Conservation (phyloP, 2,329 filamentous ascomycete genomes). For the Aspergillus intermedius region DNA sequence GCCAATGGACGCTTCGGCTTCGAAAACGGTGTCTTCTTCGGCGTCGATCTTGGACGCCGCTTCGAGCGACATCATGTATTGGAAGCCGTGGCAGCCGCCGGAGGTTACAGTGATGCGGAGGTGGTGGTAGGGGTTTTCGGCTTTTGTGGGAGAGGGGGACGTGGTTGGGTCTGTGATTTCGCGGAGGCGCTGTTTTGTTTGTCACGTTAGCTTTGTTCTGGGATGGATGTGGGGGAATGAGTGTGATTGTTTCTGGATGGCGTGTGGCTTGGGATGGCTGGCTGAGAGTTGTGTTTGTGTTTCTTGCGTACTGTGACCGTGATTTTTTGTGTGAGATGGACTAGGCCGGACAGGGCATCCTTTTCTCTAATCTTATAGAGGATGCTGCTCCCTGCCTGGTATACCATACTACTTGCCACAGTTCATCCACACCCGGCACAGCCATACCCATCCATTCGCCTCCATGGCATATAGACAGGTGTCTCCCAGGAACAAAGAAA, state of each 20-base stretch:
- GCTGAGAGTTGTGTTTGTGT: too few relatives aligned
- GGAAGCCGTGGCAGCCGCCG: conserved; percentile 95
- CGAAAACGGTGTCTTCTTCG: conserved; percentile 84
- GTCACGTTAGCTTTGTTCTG: background rate
- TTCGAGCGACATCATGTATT: conserved; percentile 88
- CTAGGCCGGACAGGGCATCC: too few relatives aligned
- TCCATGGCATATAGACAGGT: background rate
- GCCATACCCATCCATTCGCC: background rate
- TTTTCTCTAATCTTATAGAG: too few relatives aligned
- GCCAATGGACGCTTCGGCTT: conserved; percentile 43
- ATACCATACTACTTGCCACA: too few relatives aligned
- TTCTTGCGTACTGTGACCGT: too few relatives aligned
- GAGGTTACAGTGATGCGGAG: conserved; percentile 89
- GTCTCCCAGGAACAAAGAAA: background rate
- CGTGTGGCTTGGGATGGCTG: too few relatives aligned
- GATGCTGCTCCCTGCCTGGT: too few relatives aligned
- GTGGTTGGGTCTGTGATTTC: conserved; percentile 59
- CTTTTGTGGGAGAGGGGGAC: conserved; percentile 26
- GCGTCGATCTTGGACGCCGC: conserved; percentile 48
- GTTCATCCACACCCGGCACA: background rate
- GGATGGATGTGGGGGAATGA: background rate
- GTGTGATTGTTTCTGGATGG: background rate
- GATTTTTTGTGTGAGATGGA: too few relatives aligned
- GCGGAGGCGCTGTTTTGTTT: conserved; percentile 56
- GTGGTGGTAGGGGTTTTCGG: conserved; percentile 67